Conservation (phyloP, 805 yeast genomes). For the Tetrapisispora namnaoensis region DNA sequence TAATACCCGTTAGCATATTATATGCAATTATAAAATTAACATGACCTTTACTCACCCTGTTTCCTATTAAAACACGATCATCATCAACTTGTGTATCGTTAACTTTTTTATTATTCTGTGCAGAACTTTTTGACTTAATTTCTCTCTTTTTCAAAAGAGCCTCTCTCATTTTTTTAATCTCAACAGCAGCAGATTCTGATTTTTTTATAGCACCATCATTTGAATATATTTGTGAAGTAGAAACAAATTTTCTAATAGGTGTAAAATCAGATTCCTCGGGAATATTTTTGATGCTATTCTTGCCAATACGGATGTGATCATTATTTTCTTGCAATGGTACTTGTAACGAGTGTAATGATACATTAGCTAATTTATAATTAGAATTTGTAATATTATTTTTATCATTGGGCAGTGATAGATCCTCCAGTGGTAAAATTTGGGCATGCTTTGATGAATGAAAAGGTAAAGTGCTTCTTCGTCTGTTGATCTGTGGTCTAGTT, state of each 20-base stretch:
- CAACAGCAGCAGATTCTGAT: conserved; percentile 34
- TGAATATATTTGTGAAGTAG: conserved; percentile 1
- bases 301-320: not conserved
- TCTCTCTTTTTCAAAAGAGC: conserved; percentile 38
- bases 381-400: not conserved
- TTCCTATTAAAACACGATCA: conserved; percentile 54
- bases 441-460: conserved; percentile 30
- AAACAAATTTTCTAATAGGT: not conserved
- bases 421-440: conserved; percentile 26
- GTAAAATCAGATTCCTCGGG: not conserved
- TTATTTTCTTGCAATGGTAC: not conserved
- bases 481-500: not conserved
- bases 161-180: conserved; percentile 42
- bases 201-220: conserved; percentile 19
- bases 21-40: conserved; percentile 89
- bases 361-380: not conserved
- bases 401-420: not conserved
- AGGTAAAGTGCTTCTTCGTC: conserved; percentile 16
- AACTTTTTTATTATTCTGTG: conserved; percentile 12
- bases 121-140: conserved; percentile 32
- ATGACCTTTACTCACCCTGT: conserved; percentile 85
- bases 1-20: conserved; percentile 93
- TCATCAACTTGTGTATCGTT: conserved; percentile 37
- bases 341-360: conserved; percentile 10
- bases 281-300: not conserved